A percentile compares a stretch with the other conserved stretches of the same genome.
These are phyloP conservation scores for Ceratobasidium sp. DNA, from an alignment of 1,284 basidiomycete species.

Conservation along the genomic window DNA sequence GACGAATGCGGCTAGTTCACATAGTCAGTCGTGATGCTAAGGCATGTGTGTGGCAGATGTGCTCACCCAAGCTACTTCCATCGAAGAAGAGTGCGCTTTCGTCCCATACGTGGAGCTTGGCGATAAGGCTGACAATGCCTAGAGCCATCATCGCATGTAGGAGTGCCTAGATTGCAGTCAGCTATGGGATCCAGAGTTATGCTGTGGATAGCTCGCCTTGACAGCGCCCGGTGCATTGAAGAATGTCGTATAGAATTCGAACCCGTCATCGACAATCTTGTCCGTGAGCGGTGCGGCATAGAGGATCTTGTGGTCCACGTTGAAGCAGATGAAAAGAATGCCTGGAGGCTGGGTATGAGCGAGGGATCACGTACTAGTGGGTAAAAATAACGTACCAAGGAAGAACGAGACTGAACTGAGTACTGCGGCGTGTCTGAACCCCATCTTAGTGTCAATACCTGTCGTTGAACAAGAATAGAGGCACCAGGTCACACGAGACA, in stretches of 20 bases:
- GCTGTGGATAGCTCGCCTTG: conserved; percentile 63
- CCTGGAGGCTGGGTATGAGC: conserved; percentile 55
- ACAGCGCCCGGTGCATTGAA: conserved; percentile 89
- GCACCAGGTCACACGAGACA: conserved; percentile 17
- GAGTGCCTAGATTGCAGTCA: conserved; percentile 63
- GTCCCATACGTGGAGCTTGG: conserved; percentile 84
- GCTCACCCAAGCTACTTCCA: conserved; percentile 78
- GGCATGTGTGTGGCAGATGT: not conserved
- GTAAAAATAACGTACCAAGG: conserved; percentile 59
- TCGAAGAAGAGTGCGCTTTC: conserved; percentile 94
- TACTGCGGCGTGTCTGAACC: conserved; percentile 83
- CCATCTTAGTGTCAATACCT: conserved; percentile 70
- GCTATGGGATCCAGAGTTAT: not conserved
- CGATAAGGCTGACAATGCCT: conserved; percentile 72
- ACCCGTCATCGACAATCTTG: conserved; percentile 69
- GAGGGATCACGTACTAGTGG: not conserved
- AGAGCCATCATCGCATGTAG: conserved; percentile 82
- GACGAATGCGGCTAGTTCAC: conserved; percentile 69
- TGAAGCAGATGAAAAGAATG: conserved; percentile 86
- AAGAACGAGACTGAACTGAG: conserved; percentile 85
- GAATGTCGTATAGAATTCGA: conserved; percentile 88
- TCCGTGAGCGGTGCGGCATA: conserved; percentile 67
- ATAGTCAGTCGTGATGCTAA: not conserved
- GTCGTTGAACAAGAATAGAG: conserved; percentile 12
- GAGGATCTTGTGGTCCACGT: conserved; percentile 83